phyloP scores from a whole-genome alignment of 495 filamentous ascomycete species.

The Parathielavia hyrcaniae region DNA sequence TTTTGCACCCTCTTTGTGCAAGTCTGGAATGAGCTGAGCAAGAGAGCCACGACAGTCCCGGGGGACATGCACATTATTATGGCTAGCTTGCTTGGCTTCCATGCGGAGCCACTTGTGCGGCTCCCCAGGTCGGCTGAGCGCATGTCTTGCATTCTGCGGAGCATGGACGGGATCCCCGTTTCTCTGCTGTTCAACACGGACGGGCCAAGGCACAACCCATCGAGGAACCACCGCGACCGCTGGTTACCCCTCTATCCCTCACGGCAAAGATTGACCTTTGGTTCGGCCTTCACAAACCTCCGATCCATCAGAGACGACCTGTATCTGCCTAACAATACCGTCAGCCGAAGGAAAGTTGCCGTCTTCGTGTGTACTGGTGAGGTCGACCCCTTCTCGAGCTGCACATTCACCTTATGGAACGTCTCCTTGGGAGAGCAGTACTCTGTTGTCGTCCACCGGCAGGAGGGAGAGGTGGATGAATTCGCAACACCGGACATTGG shows the following conservation, averaged over 20 bases:
- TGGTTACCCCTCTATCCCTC: constrained; percentile 25
- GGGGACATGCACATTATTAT: constrained; percentile 23
- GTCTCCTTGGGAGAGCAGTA: constrained; percentile 13
- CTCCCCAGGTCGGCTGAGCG: constrained; percentile 21
- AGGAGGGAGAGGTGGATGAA: constrained; percentile 16
- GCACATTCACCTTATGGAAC: constrained; percentile 15
- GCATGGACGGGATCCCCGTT: constrained; percentile 22
- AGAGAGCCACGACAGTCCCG: constrained; percentile 18
- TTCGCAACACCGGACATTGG: constrained; percentile 23
- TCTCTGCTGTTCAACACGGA: constrained; percentile 22
- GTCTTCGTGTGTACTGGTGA: constrained; percentile 20
- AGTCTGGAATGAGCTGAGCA: constrained; percentile 26
- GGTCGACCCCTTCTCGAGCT: constrained; percentile 14
- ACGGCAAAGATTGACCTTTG: constrained; percentile 11
- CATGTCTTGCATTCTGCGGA: constrained; percentile 22
- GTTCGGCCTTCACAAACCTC: constrained; percentile 19
- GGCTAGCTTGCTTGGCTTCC: constrained; percentile 22
- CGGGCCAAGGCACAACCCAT: constrained; percentile 17
- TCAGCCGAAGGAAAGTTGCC: constrained; percentile 19
- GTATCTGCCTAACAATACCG: constrained; percentile 22
- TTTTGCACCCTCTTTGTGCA: constrained; percentile 25
- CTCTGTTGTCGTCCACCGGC: constrained; percentile 18
- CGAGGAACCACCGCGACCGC: constrained; percentile 18
- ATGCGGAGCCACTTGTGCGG: constrained; percentile 17
- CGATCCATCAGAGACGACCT: constrained; percentile 18